A percentile compares a stretch with the other conserved stretches of the same genome.
Evolutionary conservation across 805 yeast genomes (phyloP).

Genomic region (Sungouiozyma ichnusensis): DNA sequence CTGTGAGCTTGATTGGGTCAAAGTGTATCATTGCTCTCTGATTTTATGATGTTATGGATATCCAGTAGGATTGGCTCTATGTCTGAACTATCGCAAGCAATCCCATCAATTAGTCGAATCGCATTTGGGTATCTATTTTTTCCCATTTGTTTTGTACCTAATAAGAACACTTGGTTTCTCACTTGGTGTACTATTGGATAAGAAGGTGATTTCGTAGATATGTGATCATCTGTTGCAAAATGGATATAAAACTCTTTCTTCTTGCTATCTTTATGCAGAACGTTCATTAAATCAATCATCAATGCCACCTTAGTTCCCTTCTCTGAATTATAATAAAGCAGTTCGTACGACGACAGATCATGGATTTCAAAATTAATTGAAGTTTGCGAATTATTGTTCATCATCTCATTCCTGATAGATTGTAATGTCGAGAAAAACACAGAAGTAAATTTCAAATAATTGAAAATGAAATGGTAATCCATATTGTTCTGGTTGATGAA

Average conservation of each 20-base stretch:
- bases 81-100: conserved; percentile 24
- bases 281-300: conserved; percentile 21
- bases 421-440: conserved; percentile 18
- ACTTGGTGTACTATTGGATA: conserved; percentile 24
- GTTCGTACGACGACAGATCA: conserved; percentile 22
- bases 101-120: conserved; percentile 21
- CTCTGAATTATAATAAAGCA: conserved; percentile 20
- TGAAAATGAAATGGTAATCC: conserved; percentile 27
- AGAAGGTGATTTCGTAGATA: conserved; percentile 19
- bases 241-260: conserved; percentile 22
- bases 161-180: conserved; percentile 22
- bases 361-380: conserved; percentile 21
- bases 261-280: conserved; percentile 18
- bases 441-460: conserved; percentile 28
- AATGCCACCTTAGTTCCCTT: conserved; percentile 20
- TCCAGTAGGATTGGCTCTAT: conserved; percentile 19
- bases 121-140: conserved; percentile 10
- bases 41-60: conserved; percentile 16
- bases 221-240: conserved; percentile 24
- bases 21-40: conserved; percentile 3
- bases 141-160: conserved; percentile 10
- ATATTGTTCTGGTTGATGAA: conserved; percentile 21
- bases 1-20: too few relatives aligned
- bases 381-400: conserved; percentile 5
- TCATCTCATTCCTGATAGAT: conserved; percentile 8